These are phyloP conservation scores for Saccharomyces hybrid DNA, from an alignment of 1,139 yeast genomes.

Conservation along the genomic window DNA sequence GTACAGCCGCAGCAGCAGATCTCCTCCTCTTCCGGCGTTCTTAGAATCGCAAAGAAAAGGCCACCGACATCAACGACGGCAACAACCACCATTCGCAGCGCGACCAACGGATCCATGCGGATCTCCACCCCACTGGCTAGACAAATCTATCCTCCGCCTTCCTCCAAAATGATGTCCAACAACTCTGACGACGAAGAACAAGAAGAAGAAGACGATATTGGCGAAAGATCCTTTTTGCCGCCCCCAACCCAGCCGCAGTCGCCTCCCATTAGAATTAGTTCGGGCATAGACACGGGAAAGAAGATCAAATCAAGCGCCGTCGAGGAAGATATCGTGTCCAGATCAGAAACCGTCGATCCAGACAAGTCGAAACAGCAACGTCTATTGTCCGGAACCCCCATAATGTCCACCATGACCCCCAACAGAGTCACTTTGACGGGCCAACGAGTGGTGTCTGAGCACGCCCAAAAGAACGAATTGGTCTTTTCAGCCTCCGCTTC, in stretches of 20 bases:
- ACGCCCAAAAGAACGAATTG: conserved; percentile 4
- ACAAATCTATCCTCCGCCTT: conserved; percentile 32
- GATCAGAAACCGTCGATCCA: conserved; percentile 33
- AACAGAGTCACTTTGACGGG: conserved; percentile 29
- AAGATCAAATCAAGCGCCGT: conserved; percentile 16
- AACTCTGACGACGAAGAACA: conserved; percentile 24
- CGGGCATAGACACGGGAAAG: conserved; percentile 27
- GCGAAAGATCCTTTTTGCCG: conserved; percentile 31
- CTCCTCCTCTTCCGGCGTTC: conserved; percentile 10
- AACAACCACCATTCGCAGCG: conserved; percentile 10
- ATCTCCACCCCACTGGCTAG: conserved; percentile 35
- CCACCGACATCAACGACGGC: conserved; percentile 9
- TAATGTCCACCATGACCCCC: conserved; percentile 27
- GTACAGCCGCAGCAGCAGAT: conserved; percentile 10
- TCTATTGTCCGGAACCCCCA: conserved; percentile 27
- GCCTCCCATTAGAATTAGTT: conserved; percentile 33
- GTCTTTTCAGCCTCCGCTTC: conserved; percentile 4
- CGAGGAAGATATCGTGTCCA: conserved; percentile 30
- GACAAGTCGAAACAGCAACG: conserved; percentile 32
- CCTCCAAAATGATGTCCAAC: conserved; percentile 15
- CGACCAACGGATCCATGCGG: conserved; percentile 22
- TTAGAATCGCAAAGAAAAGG: conserved; percentile 27
- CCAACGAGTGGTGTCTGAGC: conserved; percentile 28
- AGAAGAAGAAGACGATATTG: conserved; percentile 17
- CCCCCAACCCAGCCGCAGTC: conserved; percentile 34